Evolutionary conservation across 495 filamentous ascomycete genomes (phyloP).

Genomic region (Staphylotrichum longicolle): DNA sequence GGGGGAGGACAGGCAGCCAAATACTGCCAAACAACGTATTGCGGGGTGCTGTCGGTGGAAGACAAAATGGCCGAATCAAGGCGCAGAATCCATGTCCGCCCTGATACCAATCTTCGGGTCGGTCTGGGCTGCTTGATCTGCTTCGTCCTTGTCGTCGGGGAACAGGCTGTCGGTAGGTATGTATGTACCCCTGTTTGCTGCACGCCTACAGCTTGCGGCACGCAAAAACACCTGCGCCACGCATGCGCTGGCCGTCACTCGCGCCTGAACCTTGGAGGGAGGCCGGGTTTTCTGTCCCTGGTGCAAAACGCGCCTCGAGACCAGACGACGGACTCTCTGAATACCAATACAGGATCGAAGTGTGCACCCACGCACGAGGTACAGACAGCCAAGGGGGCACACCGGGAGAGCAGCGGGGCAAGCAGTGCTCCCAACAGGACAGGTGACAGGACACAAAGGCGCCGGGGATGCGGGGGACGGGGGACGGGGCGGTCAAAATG

Average conservation of each 20-base stretch:
- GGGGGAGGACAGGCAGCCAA: slow-evolving; percentile 20
- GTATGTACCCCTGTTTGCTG: slow-evolving; percentile 13
- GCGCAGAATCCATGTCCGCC: slow-evolving; percentile 27
- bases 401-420: not conserved
- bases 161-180: slow-evolving; percentile 5
- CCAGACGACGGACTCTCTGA: no score
- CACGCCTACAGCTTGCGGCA: not conserved
- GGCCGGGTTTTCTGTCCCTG: not conserved
- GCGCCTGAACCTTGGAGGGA: no score
- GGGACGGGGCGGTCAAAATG: no score
- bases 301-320: not conserved
- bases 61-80: slow-evolving; percentile 26
- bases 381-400: not conserved
- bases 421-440: no score
- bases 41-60: slow-evolving; percentile 30
- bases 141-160: not conserved
- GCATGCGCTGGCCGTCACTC: slow-evolving; percentile 2
- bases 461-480: no score
- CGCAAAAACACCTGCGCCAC: not conserved
- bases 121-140: slow-evolving; percentile 10
- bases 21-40: slow-evolving; percentile 21
- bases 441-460: no score
- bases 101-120: slow-evolving; percentile 24
- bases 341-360: no score
- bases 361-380: not conserved